Percentiles rank a stretch among this genome's conserved stretches.
These are phyloP conservation scores for Cladosporium sp. DNA, from an alignment of 2,329 filamentous ascomycete genomes.

Conservation along the genomic window DNA sequence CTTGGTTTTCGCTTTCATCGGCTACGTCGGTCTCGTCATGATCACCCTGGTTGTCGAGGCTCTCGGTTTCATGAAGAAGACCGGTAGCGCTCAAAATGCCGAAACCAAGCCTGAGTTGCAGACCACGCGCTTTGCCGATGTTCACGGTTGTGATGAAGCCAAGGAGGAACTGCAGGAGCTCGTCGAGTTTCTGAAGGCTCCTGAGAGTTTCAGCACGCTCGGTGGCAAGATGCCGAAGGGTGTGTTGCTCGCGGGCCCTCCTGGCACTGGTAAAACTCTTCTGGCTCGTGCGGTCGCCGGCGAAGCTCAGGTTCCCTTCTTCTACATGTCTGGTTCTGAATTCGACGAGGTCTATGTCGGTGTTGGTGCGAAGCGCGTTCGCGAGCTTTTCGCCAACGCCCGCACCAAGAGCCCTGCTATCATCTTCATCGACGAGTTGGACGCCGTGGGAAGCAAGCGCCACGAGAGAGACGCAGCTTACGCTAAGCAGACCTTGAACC, in stretches of 20 bases:
- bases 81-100: slow-evolving; percentile 65
- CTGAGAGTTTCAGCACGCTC: slow-evolving; percentile 86
- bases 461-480: slow-evolving; percentile 92
- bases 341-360: slow-evolving; percentile 99
- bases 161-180: slow-evolving; percentile 97
- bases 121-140: slow-evolving; percentile 84
- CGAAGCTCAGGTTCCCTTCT: slow-evolving; percentile 96
- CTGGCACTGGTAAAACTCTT: slow-evolving; percentile 95
- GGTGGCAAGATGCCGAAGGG: slow-evolving; percentile 97
- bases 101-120: slow-evolving; percentile 93
- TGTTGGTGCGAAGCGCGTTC: slow-evolving; percentile 92
- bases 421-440: slow-evolving; percentile 91
- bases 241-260: slow-evolving; percentile 89
- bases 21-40: slow-evolving; percentile 74
- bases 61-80: slow-evolving; percentile 73
- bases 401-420: slow-evolving; percentile 85
- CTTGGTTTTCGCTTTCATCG: slow-evolving; percentile 70
- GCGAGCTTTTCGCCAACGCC: slow-evolving; percentile 82
- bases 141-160: slow-evolving; percentile 95
- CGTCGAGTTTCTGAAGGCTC: slow-evolving; percentile 92
- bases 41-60: slow-evolving; percentile 81
- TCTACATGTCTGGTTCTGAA: slow-evolving; percentile 99
- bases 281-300: slow-evolving; percentile 93
- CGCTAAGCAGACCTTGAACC: slow-evolving; percentile 95
- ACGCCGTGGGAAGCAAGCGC: slow-evolving; percentile 90